Conservation (phyloP, 176 grass and related monocot species). For the Ensete glaucum region DNA sequence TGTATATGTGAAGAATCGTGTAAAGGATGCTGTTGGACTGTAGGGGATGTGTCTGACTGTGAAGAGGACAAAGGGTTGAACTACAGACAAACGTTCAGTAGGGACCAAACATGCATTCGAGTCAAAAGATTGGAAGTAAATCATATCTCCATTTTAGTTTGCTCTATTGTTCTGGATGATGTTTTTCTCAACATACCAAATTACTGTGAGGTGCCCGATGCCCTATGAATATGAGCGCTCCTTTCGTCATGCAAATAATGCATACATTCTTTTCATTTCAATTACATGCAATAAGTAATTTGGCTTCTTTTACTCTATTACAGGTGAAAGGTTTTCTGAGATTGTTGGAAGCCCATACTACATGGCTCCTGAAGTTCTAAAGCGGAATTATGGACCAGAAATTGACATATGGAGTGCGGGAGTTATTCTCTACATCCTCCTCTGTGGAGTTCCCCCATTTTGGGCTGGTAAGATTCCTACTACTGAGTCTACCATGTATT, state of each 20-base stretch:
- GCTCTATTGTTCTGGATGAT: not conserved
- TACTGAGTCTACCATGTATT: not conserved
- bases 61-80: not conserved
- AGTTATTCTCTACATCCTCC: slow-evolving; percentile 93
- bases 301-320: slow-evolving; percentile 5
- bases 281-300: not conserved
- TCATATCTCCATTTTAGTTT: not conserved
- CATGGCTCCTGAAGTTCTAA: slow-evolving; percentile 97
- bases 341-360: slow-evolving; percentile 99
- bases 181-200: not conserved
- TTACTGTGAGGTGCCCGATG: not conserved
- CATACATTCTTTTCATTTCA: not conserved
- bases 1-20: not conserved
- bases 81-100: not conserved
- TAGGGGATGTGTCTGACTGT: too few relatives aligned
- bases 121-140: not conserved
- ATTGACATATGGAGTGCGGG: slow-evolving; percentile 99
- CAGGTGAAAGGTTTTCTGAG: slow-evolving; percentile 97
- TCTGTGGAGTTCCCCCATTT: slow-evolving; percentile 98
- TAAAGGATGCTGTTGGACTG: not conserved
- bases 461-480: slow-evolving; percentile 65
- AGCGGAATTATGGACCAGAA: slow-evolving; percentile 95
- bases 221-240: not conserved
- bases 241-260: not conserved
- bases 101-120: not conserved